Conservation (phyloP, 1,284 basidiomycete genomes). For the Puccinia horiana region DNA sequence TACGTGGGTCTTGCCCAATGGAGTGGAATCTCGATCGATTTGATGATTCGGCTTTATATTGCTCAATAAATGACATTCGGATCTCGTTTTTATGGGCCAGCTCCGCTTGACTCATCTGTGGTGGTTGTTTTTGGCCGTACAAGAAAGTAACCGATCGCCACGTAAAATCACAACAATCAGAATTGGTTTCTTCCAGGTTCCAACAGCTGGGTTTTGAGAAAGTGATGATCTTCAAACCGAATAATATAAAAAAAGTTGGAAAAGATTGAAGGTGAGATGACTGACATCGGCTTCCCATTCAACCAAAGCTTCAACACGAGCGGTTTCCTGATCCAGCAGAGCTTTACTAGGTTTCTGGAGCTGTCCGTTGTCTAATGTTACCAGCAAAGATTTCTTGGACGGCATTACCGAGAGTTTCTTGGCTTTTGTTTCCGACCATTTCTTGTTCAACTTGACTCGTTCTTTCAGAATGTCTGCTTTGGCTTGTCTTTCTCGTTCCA, state of each 20-base stretch:
- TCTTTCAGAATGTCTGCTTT: constrained; percentile 48
- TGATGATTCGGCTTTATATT: constrained; percentile 33
- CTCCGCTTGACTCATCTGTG: constrained; percentile 43
- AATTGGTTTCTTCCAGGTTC: neutral
- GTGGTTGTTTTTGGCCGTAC: neutral
- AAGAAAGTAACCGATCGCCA: neutral
- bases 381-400: constrained; percentile 40
- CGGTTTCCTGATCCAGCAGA: constrained; percentile 32
- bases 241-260: neutral
- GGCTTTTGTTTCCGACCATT: constrained; percentile 46
- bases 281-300: constrained; percentile 49
- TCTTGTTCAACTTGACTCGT: constrained; percentile 42
- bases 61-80: constrained; percentile 8
- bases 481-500: constrained; percentile 48
- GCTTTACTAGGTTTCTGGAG: constrained; percentile 18
- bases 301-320: constrained; percentile 20
- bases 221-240: neutral
- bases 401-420: constrained; percentile 31
- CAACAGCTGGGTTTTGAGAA: neutral
- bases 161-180: constrained; percentile 10
- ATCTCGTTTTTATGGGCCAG: constrained; percentile 37
- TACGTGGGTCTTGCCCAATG: constrained; percentile 43
- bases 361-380: neutral
- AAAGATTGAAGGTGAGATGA: neutral
- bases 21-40: constrained; percentile 48